Conservation (phyloP, 306 rosid species). For the Vigna trinervia region DNA sequence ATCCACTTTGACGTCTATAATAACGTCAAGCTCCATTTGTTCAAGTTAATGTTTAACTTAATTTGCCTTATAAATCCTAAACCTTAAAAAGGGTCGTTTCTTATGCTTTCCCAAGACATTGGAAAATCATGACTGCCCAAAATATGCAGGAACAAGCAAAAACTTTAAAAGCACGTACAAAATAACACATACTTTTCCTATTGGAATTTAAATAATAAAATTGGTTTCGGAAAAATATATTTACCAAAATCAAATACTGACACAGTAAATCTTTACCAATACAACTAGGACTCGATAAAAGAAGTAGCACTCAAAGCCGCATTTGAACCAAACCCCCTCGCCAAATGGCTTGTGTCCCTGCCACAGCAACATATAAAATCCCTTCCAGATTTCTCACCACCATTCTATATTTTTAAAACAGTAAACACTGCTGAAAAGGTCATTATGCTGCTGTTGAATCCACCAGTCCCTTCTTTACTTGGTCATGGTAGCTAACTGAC, state of each 20-base stretch:
- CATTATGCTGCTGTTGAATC: slow-evolving; percentile 50
- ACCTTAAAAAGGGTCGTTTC: too few species aligned
- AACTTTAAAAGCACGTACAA: too few species aligned
- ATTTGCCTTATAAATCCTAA: too few species aligned
- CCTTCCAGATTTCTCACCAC: slow-evolving; percentile 51
- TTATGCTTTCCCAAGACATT: too few species aligned
- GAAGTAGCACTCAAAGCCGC: slow-evolving; percentile 46
- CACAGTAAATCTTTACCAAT: slow-evolving; percentile 40
- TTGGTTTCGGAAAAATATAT: slow-evolving; percentile 43
- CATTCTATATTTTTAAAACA: slow-evolving; percentile 32
- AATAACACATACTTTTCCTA: too few species aligned
- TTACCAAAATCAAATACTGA: slow-evolving; percentile 58
- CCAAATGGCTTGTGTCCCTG: slow-evolving; percentile 44
- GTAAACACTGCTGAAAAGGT: slow-evolving; percentile 43
- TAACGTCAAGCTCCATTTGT: too few species aligned
- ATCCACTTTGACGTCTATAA: too few species aligned
- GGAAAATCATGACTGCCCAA: background rate
- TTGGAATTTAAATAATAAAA: slow-evolving; percentile 14
- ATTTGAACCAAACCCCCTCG: slow-evolving; percentile 49
- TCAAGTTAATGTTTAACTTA: too few species aligned
- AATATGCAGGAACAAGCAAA: too few species aligned
- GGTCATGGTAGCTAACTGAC: slow-evolving; percentile 54
- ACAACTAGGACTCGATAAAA: slow-evolving; percentile 51
- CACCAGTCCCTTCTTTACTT: slow-evolving; percentile 41
- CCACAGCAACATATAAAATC: slow-evolving; percentile 50